phyloP scores from a whole-genome alignment of 176 grass and related monocot genomes.

The Carex cristatella region DNA sequence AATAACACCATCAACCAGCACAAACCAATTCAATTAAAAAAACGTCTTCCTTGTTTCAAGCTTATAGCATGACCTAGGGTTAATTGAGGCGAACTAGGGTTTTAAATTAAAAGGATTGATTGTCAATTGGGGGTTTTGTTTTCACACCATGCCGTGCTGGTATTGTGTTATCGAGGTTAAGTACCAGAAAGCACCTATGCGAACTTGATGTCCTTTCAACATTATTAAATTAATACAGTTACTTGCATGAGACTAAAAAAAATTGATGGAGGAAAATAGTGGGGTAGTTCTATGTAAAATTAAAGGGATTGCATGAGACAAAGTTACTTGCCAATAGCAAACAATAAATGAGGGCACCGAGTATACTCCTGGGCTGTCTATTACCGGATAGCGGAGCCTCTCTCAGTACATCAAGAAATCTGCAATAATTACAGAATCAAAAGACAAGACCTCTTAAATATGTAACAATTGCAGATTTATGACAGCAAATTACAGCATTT shows the following conservation, averaged over 20 bases:
- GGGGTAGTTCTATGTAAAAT: neutral
- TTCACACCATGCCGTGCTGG: neutral
- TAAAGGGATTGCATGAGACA: conserved; percentile 1
- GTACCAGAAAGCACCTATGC: neutral
- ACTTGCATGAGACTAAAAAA: neutral
- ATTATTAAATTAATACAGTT: neutral
- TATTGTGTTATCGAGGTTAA: neutral
- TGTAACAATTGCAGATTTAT: neutral
- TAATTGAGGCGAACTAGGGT: neutral
- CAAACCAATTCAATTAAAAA: neutral
- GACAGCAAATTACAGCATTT: neutral
- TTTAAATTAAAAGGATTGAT: neutral
- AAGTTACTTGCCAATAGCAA: conserved; percentile 73
- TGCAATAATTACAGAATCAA: conserved; percentile 28
- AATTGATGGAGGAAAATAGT: neutral
- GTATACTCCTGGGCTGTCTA: conserved; percentile 72
- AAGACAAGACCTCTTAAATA: neutral
- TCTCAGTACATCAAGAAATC: conserved; percentile 80
- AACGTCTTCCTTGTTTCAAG: neutral
- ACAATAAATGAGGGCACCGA: conserved; percentile 79
- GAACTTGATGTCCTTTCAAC: neutral
- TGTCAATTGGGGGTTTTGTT: neutral
- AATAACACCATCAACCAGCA: neutral
- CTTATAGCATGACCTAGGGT: neutral
- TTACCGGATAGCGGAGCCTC: conserved; percentile 79